Percentiles rank a stretch among this genome's conserved stretches.
Conservation (phyloP, 2,329 filamentous ascomycete genomes). For the Nemania serpens region DNA sequence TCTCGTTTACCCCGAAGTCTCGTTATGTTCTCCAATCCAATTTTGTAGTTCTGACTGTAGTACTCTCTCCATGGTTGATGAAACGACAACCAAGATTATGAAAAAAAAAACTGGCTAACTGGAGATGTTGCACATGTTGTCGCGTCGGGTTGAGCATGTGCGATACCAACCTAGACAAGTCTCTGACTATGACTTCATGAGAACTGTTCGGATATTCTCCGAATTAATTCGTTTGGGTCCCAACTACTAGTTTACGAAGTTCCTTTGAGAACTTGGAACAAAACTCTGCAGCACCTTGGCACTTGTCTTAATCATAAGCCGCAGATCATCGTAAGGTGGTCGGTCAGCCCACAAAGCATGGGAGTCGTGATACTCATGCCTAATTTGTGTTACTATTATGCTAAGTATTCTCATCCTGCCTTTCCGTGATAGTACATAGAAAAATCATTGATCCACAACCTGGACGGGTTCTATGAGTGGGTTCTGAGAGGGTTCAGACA, state of each 20-base stretch:
- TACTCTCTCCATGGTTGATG: background rate
- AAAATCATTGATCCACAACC: background rate
- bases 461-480: background rate
- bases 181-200: background rate
- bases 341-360: background rate
- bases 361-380: background rate
- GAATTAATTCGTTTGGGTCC: background rate
- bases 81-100: background rate
- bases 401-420: background rate
- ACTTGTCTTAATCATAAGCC: background rate
- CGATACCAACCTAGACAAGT: slow-evolving; percentile 4
- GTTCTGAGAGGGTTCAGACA: background rate
- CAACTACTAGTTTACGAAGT: background rate
- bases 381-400: background rate
- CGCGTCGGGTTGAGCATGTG: slow-evolving; percentile 11
- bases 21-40: background rate
- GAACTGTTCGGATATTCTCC: background rate
- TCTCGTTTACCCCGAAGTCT: background rate
- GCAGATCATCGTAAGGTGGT: background rate
- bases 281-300: background rate
- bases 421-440: slow-evolving; percentile 12
- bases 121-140: background rate
- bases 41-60: background rate
- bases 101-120: no score
- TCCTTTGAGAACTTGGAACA: background rate